Percentiles rank a stretch among this genome's conserved stretches.
These are phyloP conservation scores for Eucalyptus cloeziana DNA, from an alignment of 345 rosid genomes.

Conservation along the genomic window DNA sequence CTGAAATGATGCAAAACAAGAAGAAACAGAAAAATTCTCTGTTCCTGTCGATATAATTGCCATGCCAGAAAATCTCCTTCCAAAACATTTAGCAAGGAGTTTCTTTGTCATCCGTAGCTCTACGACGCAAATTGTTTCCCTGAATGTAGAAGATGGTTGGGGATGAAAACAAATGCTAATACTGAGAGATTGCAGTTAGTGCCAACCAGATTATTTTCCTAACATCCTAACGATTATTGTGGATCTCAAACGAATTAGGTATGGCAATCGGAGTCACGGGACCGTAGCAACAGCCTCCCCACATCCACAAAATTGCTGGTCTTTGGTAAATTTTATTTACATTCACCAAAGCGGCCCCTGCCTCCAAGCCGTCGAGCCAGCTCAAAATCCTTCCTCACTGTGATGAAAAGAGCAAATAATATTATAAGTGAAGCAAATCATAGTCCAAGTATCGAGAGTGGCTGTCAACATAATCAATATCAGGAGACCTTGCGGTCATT, in stretches of 20 bases:
- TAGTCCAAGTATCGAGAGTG: background rate
- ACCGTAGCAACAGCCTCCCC: background rate
- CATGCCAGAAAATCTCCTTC: background rate
- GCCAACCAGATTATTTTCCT: background rate
- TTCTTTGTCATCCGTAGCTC: background rate
- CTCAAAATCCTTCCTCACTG: conserved; percentile 87
- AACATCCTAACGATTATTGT: background rate
- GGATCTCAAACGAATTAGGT: background rate
- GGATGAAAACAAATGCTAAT: background rate
- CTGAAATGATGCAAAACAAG: background rate
- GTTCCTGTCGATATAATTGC: background rate
- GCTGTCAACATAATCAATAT: background rate
- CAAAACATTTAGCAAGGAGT: too few relatives aligned
- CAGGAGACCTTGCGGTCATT: background rate
- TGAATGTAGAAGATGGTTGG: background rate
- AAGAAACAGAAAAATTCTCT: background rate
- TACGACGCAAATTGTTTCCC: background rate
- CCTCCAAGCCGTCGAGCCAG: conserved; percentile 83
- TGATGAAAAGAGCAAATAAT: background rate
- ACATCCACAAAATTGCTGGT: background rate
- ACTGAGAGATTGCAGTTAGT: background rate
- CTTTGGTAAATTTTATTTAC: background rate
- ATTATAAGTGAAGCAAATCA: background rate
- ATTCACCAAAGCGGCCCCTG: conserved; percentile 40
- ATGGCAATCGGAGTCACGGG: background rate